Conservation (phyloP, 306 rosid species). For the Prunus salicina region DNA sequence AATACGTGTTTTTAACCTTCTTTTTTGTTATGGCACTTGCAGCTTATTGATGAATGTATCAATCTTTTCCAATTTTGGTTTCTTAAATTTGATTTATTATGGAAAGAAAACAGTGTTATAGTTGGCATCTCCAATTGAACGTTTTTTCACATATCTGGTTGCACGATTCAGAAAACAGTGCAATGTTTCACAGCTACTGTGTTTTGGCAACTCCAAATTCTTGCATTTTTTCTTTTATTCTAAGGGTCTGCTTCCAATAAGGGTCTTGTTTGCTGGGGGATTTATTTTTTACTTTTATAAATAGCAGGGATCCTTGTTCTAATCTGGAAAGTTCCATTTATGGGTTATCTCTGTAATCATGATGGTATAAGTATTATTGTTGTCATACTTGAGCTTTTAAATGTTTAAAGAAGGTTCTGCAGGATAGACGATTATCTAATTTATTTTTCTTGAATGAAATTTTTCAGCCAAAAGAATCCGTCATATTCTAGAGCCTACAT, state of each 20-base stretch:
- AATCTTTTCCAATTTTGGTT: too few relatives aligned
- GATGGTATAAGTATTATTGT: background rate
- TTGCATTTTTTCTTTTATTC: background rate
- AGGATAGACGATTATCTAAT: background rate
- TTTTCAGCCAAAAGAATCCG: slow-evolving; percentile 55
- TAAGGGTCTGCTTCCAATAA: background rate
- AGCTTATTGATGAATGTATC: background rate
- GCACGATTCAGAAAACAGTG: background rate
- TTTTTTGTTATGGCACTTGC: background rate
- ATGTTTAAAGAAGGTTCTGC: background rate
- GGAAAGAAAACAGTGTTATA: background rate
- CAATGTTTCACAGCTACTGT: background rate
- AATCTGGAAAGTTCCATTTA: background rate
- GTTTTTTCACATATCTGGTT: background rate
- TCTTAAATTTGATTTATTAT: background rate
- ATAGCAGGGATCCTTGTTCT: background rate
- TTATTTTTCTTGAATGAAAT: slow-evolving; percentile 15
- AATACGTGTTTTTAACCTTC: background rate
- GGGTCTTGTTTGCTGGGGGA: background rate
- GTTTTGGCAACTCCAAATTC: background rate
- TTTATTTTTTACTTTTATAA: background rate
- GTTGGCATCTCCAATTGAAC: background rate
- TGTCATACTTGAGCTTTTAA: background rate
- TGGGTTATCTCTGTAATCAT: background rate
- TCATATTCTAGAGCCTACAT: slow-evolving; percentile 75